Evolutionary conservation across 306 rosid genomes (phyloP).

Genomic region (apple (Malus domestica)): ASM211411v1 NC_041800.1:1603501-1604000

Average conservation of each 20-base stretch:
- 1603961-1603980: too few relatives aligned
- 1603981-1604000: too few relatives aligned
- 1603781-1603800: constrained; percentile 67
- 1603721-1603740: constrained; percentile 69
- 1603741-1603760: constrained; percentile 65
- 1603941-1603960: too few relatives aligned
- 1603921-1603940: too few relatives aligned
- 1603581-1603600: too few relatives aligned
- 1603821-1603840: constrained; percentile 64
- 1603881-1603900: too few relatives aligned
- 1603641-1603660: background rate
- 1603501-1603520: too few relatives aligned
- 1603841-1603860: background rate
- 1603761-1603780: constrained; percentile 75
- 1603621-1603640: background rate
- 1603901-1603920: too few relatives aligned
- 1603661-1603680: constrained; percentile 45
- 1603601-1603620: too few relatives aligned
- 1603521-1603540: too few relatives aligned
- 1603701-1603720: constrained; percentile 85
- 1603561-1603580: too few relatives aligned
- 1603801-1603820: constrained; percentile 85
- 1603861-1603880: background rate
- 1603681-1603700: constrained; percentile 93
- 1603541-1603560: too few relatives aligned